These are phyloP conservation scores for Arachnomyces sp. DNA, from an alignment of 2,329 filamentous ascomycete species.

Conservation along the genomic window DNA sequence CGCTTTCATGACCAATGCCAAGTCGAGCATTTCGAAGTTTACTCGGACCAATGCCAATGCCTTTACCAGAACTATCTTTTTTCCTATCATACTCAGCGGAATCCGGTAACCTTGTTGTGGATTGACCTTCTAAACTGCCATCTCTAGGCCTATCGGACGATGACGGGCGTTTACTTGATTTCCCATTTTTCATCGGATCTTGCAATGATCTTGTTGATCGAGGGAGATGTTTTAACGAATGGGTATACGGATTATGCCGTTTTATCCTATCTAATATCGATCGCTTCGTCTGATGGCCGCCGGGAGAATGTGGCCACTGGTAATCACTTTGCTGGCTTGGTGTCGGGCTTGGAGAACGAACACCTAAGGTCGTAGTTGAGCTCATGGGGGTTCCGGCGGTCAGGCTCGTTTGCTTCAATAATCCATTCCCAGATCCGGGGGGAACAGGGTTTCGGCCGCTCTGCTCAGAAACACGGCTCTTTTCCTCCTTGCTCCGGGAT, in stretches of 20 bases:
- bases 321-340: constrained; percentile 62
- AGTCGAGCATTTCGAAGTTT: constrained; percentile 28
- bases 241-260: constrained; percentile 35
- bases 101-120: constrained; percentile 19
- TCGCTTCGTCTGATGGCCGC: constrained; percentile 32
- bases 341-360: constrained; percentile 71
- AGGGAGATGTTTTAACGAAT: constrained; percentile 24
- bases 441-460: constrained; percentile 22
- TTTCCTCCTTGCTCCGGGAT: constrained; percentile 53
- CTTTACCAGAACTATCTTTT: constrained; percentile 27
- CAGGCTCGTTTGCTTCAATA: constrained; percentile 15
- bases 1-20: constrained; percentile 23
- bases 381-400: constrained; percentile 42
- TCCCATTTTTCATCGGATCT: constrained; percentile 20
- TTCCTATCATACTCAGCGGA: constrained; percentile 30
- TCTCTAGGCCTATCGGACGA: constrained; percentile 28
- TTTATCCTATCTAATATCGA: constrained; percentile 49
- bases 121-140: constrained; percentile 27
- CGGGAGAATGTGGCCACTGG: constrained; percentile 34
- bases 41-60: constrained; percentile 23
- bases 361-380: constrained; percentile 44
- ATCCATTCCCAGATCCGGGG: constrained; percentile 40
- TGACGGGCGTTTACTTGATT: constrained; percentile 22
- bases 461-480: constrained; percentile 25
- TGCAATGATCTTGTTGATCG: constrained; percentile 21